phyloP scores from a whole-genome alignment of 805 yeast genomes.

The Saturnispora zaruensis region DNA sequence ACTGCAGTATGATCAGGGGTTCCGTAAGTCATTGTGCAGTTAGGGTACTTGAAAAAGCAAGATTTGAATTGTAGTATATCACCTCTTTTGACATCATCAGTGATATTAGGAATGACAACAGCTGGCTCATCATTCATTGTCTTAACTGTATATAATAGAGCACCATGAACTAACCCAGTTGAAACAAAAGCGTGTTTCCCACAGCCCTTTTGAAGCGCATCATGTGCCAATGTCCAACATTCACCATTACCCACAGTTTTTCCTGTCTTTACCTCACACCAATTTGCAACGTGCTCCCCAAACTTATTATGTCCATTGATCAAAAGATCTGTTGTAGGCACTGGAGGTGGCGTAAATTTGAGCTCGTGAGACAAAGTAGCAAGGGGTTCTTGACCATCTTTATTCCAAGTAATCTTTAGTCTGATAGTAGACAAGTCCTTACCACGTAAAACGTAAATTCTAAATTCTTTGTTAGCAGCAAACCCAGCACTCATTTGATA shows the following conservation, averaged over 20 bases:
- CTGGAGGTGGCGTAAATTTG: conserved; percentile 38
- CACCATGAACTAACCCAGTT: conserved; percentile 40
- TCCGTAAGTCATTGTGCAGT: conserved; percentile 34
- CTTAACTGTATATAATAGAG: conserved; percentile 15
- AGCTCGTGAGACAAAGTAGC: conserved; percentile 25
- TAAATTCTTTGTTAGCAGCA: conserved; percentile 22
- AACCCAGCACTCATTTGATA: conserved; percentile 27
- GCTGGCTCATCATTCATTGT: conserved; percentile 16
- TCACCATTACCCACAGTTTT: conserved; percentile 47
- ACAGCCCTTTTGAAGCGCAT: conserved; percentile 45
- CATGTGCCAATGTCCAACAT: conserved; percentile 54
- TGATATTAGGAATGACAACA: conserved; percentile 17
- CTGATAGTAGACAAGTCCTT: conserved; percentile 34
- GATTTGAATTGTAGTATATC: conserved; percentile 44
- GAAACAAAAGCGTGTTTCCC: conserved; percentile 51
- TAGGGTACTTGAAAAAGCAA: conserved; percentile 33
- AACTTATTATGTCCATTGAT: conserved; percentile 30
- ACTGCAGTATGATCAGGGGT: conserved; percentile 46
- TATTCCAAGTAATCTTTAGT: conserved; percentile 34
- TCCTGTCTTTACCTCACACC: conserved; percentile 44
- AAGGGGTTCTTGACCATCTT: conserved; percentile 18
- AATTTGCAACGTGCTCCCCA: conserved; percentile 46
- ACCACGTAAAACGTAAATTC: conserved; percentile 32
- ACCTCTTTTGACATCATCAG: conserved; percentile 43
- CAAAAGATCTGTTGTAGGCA: conserved; percentile 29